Percentiles rank a stretch among this genome's conserved stretches.
These are phyloP conservation scores for Serendipita sp. DNA, from an alignment of 768 basidiomycete species.

Conservation along the genomic window DNA sequence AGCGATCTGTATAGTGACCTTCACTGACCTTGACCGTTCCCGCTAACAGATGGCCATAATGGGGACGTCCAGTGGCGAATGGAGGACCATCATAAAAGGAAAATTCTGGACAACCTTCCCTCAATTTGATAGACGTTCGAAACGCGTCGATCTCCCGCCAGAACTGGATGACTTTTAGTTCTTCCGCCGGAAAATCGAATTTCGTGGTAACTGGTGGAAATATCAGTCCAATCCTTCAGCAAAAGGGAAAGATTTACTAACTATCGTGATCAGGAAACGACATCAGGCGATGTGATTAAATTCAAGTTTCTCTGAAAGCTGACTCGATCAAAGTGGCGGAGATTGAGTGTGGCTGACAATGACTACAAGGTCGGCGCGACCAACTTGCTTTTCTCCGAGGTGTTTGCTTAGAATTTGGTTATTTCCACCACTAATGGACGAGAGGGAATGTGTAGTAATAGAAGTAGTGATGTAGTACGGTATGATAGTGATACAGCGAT, in stretches of 20 bases:
- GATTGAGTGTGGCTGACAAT: neutral
- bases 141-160: constrained; percentile 99
- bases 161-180: constrained; percentile 75
- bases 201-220: constrained; percentile 41
- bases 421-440: neutral
- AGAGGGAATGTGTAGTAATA: neutral
- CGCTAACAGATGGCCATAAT: constrained; percentile 87
- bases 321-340: constrained; percentile 2
- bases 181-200: constrained; percentile 78
- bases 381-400: neutral
- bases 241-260: constrained; percentile 22
- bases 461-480: neutral
- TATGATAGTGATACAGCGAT: neutral
- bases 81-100: constrained; percentile 97
- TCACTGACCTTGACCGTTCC: constrained; percentile 79
- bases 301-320: neutral
- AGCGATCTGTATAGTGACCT: too few relatives aligned
- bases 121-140: constrained; percentile 80
- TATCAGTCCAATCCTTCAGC: neutral
- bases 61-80: constrained; percentile 91
- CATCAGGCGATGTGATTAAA: constrained; percentile 25
- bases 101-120: constrained; percentile 77
- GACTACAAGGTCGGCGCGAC: neutral
- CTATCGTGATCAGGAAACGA: constrained; percentile 58
- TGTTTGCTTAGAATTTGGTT: neutral